These are phyloP conservation scores for Leccinellum luteum DNA, from an alignment of 768 basidiomycete species.

Conservation along the genomic window DNA sequence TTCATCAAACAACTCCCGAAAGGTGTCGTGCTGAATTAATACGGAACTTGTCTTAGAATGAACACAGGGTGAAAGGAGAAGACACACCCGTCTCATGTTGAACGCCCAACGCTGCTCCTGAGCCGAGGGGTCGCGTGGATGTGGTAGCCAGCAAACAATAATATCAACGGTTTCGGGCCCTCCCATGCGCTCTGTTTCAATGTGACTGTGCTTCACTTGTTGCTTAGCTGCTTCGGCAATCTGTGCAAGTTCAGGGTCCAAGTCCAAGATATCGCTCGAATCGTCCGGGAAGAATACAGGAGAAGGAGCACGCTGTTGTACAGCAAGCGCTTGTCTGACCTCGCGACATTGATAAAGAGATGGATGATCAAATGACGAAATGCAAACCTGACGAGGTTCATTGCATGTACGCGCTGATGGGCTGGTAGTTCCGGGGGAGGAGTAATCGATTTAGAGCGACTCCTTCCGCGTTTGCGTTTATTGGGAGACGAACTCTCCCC, in stretches of 20 bases:
- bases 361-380: not conserved
- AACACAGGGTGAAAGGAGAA: not conserved
- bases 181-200: slow-evolving; percentile 27
- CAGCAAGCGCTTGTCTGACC: slow-evolving; percentile 48
- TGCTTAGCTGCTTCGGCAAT: slow-evolving; percentile 45
- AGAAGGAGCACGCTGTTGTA: slow-evolving; percentile 42
- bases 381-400: slow-evolving; percentile 58
- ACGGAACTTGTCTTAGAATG: not conserved
- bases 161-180: slow-evolving; percentile 44
- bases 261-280: slow-evolving; percentile 45
- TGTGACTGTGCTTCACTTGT: slow-evolving; percentile 26
- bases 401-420: slow-evolving; percentile 54
- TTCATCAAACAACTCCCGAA: slow-evolving; percentile 62
- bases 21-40: slow-evolving; percentile 54
- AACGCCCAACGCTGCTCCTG: slow-evolving; percentile 47
- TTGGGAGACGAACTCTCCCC: slow-evolving; percentile 25
- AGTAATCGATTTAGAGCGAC: slow-evolving; percentile 71
- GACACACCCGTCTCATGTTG: slow-evolving; percentile 55
- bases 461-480: slow-evolving; percentile 48
- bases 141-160: slow-evolving; percentile 61
- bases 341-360: slow-evolving; percentile 2
- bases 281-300: slow-evolving; percentile 45
- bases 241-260: slow-evolving; percentile 61
- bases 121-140: slow-evolving; percentile 50
- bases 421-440: slow-evolving; percentile 65